Base-by-base conservation (phyloP, 73 alveolate genomes). In the Paramecium primaurelia region DNA sequence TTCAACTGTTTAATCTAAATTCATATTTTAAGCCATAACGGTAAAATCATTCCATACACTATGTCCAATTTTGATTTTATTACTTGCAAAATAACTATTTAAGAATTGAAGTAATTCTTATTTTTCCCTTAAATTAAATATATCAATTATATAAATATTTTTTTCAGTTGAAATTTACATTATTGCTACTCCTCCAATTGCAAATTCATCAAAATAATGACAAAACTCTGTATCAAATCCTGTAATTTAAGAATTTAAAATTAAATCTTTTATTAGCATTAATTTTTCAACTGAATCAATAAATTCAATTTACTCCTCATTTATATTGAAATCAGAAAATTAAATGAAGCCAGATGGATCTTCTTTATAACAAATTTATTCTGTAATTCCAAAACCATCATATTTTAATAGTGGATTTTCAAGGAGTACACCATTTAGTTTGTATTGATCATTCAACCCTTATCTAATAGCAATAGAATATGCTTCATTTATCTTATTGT, bases 181-280 rank as follows among this genome's bases (percentile, higher is more conserved):
- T 9, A 80, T 80, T 0, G 91, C 91, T 3, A 80, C 73, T 10
- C 91, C 91, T 40, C 91, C 91, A 8, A 20, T 5, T 3, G 47
- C 91, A 12, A 80, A 80, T 47, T 80, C 71, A 49, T 80, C 91
- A 25, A 45, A 80, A 80, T 80, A 80, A 49, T 80, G 91, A 8
- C 75, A 45, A 80, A 80, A 80, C 18, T 80, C 91, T 3, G 77
- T 45, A 80, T 80, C 91, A 25, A 80, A 80, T 18, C 91, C 91
- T 20, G 58, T 47, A n/a, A 45, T 12, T 44, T 40, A 2, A 9
- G 71, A n/a, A 38, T 80, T 26, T 26, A 80, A 18, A 44, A 80
- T 80, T 4, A n/a, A 1, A 14, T 47, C 32, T 25, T 26, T 20
- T 10, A 49, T 36, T 10, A 38, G 30, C 28, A 38, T 0, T 22